Base-by-base conservation (phyloP, 495 filamentous ascomycete genomes). In the Penicillium flavigenum region DNA sequence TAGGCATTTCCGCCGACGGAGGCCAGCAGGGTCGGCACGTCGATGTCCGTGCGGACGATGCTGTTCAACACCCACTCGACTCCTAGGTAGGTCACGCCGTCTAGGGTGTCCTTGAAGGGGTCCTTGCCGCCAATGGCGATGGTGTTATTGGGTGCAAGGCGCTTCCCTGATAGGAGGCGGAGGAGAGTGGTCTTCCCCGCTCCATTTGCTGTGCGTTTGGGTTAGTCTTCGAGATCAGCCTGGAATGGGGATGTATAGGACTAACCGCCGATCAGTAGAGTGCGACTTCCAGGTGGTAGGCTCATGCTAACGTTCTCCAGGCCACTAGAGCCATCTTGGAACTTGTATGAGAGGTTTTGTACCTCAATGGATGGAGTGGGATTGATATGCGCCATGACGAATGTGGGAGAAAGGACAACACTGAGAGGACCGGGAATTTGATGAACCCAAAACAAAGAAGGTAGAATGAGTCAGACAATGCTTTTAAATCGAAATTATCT, bases 1-100 rank as follows among this genome's bases (percentile, higher is more conserved):
- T 89, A 98, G 63, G 79, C 79, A 64, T 96, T 85, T 3, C 94
- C 95, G 54, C 94, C 94, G 2, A 98, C 89, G 12, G 87, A 91
- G 34, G 81, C 72, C 19, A 98, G 83, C 7, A 98, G 84, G 42
- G 92, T 91, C 3, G 81, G 82, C 3, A 98, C 92, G 41, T 88
- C 90, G 58, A 98, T 96, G 72, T 99, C 94, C 16, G 88, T 94
- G 31, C 95, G 86, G 36, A 98, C 95, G 63, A 97, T 95, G 34
- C 86, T 88, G 76, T 98, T 98, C n/a, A 98, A 84, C 12, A 98
- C 95, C 95, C 95, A 99, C 76, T 99, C 94, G 0, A 95, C 83
- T 1, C 94, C 94, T 6, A 99, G 87, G 71, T 99, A 99, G 47
- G 92, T 96, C 26, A 99, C 93, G 46, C 92, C 94, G 72, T 95